Evolutionary conservation across 352 stramenopile genomes (phyloP).

Genomic region (Globisporangium yorkense): DNA sequence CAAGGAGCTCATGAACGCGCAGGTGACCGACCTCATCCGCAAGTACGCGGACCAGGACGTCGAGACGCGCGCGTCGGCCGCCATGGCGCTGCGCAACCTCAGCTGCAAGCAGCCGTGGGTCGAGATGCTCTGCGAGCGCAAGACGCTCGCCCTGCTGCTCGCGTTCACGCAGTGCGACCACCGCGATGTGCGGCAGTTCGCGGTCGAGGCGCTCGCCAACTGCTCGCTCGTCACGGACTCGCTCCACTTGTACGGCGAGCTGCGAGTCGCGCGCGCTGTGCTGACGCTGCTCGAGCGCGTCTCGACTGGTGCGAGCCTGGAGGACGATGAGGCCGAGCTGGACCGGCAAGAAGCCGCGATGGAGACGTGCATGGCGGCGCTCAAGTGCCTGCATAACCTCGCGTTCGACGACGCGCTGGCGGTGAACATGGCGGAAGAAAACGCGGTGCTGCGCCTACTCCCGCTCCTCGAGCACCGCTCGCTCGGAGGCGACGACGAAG

Average conservation of each 20-base stretch:
- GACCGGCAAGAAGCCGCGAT: background rate
- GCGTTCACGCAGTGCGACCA: constrained; percentile 47
- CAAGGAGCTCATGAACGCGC: constrained; percentile 70
- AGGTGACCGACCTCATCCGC: constrained; percentile 61
- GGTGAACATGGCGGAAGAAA: constrained; percentile 51
- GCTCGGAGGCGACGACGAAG: constrained; percentile 28
- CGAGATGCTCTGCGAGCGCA: constrained; percentile 74
- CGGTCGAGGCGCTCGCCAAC: constrained; percentile 60
- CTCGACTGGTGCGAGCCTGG: background rate
- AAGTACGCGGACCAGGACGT: constrained; percentile 67
- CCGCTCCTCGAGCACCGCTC: constrained; percentile 40
- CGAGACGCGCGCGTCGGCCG: constrained; percentile 58
- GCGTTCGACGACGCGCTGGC: constrained; percentile 55
- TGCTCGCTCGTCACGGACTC: constrained; percentile 74
- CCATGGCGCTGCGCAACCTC: constrained; percentile 71
- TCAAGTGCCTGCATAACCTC: constrained; percentile 69
- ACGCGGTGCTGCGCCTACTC: constrained; percentile 30
- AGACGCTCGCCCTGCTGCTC: constrained; percentile 57
- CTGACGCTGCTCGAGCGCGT: constrained; percentile 39
- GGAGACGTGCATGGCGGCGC: constrained; percentile 59
- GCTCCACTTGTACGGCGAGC: constrained; percentile 62
- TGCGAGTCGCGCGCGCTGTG: constrained; percentile 46
- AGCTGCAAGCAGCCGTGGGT: constrained; percentile 69
- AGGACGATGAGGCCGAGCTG: background rate
- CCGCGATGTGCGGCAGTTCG: constrained; percentile 54